Evolutionary conservation across 1,284 basidiomycete species (phyloP).

Genomic region (Irpex rosettiformis): DNA sequence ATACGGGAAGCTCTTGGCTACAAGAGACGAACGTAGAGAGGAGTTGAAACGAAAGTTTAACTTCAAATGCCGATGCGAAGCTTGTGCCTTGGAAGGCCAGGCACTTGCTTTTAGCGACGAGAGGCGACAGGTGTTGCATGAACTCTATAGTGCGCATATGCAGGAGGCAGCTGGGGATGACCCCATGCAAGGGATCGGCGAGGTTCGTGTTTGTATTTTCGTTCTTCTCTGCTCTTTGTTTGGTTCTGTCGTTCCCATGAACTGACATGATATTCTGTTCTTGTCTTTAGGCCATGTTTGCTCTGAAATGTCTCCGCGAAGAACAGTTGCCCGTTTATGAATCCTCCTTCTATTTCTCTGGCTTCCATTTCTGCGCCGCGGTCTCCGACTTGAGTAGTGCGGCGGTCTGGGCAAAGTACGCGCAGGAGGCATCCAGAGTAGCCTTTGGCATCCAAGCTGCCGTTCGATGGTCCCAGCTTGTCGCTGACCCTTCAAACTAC

Average conservation of each 20-base stretch:
- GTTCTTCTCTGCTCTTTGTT: neutral
- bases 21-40: constrained; percentile 32
- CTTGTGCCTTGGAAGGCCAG: constrained; percentile 27
- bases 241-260: neutral
- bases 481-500: constrained; percentile 6
- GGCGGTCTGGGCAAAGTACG: constrained; percentile 12
- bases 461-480: constrained; percentile 1
- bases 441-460: constrained; percentile 9
- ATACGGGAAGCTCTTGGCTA: constrained; percentile 44
- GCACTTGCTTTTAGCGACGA: constrained; percentile 14
- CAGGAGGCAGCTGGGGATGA: constrained; percentile 4
- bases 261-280: neutral
- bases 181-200: constrained; percentile 13
- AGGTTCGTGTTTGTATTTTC: constrained; percentile 7
- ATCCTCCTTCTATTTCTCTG: constrained; percentile 15
- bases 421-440: constrained; percentile 5
- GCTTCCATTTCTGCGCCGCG: constrained; percentile 16
- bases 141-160: constrained; percentile 11
- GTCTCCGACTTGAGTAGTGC: constrained; percentile 14
- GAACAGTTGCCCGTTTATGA: constrained; percentile 16
- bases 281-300: constrained; percentile 7
- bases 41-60: constrained; percentile 47
- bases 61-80: constrained; percentile 46
- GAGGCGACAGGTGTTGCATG: constrained; percentile 10
- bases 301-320: constrained; percentile 14